Conservation (phyloP, 148 eudicot genomes). For the Limonium bicolor region DNA sequence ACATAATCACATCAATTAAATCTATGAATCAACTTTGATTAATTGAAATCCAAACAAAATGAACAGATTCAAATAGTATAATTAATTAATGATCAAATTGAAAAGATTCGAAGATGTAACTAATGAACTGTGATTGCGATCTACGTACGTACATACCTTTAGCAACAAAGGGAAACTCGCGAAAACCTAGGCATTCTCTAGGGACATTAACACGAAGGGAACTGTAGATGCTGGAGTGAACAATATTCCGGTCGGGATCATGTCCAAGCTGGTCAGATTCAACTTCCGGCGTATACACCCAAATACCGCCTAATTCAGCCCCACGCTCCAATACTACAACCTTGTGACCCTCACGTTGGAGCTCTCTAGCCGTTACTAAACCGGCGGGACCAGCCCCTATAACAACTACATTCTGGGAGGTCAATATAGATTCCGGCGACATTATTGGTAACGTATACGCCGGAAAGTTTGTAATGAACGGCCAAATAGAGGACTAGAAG, state of each 20-base stretch:
- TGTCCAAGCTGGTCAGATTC: slow-evolving; percentile 64
- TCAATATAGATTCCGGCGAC: slow-evolving; percentile 12
- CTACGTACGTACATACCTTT: too few relatives aligned
- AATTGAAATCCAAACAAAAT: too few relatives aligned
- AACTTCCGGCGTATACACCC: slow-evolving; percentile 46
- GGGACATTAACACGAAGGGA: slow-evolving; percentile 82
- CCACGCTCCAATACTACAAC: slow-evolving; percentile 64
- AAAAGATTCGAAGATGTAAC: too few relatives aligned
- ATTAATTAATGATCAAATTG: too few relatives aligned
- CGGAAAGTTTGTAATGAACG: too few relatives aligned
- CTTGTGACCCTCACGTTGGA: slow-evolving; percentile 56
- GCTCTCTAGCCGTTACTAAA: slow-evolving; percentile 64
- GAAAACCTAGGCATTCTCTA: slow-evolving; percentile 67
- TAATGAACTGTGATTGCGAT: too few relatives aligned
- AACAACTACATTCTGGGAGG: slow-evolving; percentile 52
- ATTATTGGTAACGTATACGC: slow-evolving; percentile 2
- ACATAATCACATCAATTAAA: too few relatives aligned
- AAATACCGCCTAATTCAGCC: slow-evolving; percentile 48
- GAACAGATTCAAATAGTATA: too few relatives aligned
- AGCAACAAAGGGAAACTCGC: slow-evolving; percentile 57
- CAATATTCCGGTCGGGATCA: slow-evolving; percentile 32
- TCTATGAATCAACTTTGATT: too few relatives aligned
- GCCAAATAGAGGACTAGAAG: too few relatives aligned
- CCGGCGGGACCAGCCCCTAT: slow-evolving; percentile 93
- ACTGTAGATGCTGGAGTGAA: slow-evolving; percentile 62